These are phyloP conservation scores for Torulaspora microellipsoides DNA, from an alignment of 805 yeast species.

Conservation along the genomic window DNA sequence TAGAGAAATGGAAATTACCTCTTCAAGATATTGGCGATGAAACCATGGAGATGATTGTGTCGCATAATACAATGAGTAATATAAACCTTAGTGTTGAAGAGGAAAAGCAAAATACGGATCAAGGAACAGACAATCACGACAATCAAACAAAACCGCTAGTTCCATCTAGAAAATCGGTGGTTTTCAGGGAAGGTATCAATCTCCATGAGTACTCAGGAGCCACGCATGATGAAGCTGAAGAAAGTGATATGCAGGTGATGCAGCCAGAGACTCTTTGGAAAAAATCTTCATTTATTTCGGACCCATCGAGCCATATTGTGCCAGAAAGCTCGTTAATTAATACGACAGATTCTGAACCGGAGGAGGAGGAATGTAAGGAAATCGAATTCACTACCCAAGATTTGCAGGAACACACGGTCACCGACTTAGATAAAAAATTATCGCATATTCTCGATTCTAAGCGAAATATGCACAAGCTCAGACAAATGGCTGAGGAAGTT, in stretches of 20 bases:
- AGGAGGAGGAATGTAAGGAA: constrained; percentile 7
- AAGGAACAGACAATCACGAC: neutral
- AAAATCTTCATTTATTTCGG: constrained; percentile 2
- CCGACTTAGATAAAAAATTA: constrained; percentile 13
- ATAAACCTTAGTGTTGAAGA: neutral
- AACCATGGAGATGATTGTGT: constrained; percentile 32
- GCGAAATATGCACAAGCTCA: constrained; percentile 12
- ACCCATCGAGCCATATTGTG: neutral
- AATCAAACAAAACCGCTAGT: neutral
- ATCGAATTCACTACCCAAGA: constrained; percentile 14
- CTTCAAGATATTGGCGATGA: constrained; percentile 32
- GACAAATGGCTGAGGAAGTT: constrained; percentile 18
- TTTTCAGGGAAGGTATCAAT: constrained; percentile 18
- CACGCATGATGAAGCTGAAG: constrained; percentile 5
- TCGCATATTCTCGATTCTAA: constrained; percentile 15
- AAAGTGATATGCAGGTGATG: neutral
- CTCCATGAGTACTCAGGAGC: constrained; percentile 15
- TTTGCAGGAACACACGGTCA: constrained; percentile 14
- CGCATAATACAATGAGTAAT: constrained; percentile 22
- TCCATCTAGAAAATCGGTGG: constrained; percentile 14
- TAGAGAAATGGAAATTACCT: constrained; percentile 19
- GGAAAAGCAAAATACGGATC: neutral
- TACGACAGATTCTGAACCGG: constrained; percentile 8
- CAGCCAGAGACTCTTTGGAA: constrained; percentile 10
- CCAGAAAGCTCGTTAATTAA: neutral